phyloP scores from a whole-genome alignment of 345 rosid species.

The Moricandia arvensis region DNA sequence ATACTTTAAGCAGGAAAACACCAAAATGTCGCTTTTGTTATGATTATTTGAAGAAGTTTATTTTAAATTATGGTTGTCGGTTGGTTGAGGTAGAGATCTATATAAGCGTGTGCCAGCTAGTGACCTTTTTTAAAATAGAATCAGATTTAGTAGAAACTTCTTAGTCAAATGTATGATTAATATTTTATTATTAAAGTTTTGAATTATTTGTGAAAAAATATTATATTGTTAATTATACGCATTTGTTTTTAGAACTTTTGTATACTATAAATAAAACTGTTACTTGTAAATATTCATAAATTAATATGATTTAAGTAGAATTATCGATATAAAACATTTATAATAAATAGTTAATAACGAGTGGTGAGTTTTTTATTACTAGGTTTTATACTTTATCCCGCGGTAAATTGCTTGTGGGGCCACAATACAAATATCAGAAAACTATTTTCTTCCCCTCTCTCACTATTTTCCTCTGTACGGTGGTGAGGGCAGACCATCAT shows the following conservation, averaged over 20 bases:
- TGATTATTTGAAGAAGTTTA: not conserved
- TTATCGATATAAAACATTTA: no score
- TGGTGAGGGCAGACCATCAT: slow-evolving; percentile 30
- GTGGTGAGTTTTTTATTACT: not conserved
- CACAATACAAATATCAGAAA: slow-evolving; percentile 21
- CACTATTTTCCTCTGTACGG: slow-evolving; percentile 35
- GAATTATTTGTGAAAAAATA: no score
- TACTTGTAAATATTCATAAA: no score
- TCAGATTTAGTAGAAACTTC: not conserved
- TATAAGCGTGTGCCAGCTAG: not conserved
- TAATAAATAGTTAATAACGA: not conserved
- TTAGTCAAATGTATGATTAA: no score
- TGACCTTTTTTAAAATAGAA: not conserved
- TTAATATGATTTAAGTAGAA: no score
- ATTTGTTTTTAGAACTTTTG: no score
- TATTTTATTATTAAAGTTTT: no score
- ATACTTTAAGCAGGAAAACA: not conserved
- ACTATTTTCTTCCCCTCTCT: slow-evolving; percentile 30
- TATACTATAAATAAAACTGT: no score
- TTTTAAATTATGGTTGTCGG: slow-evolving; percentile 8
- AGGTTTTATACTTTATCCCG: slow-evolving; percentile 29
- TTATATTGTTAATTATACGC: no score
- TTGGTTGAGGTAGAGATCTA: slow-evolving; percentile 7
- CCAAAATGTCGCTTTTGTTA: not conserved
- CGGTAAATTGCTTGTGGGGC: slow-evolving; percentile 44